A percentile compares a stretch with the other conserved stretches of the same genome.
phyloP scores from a whole-genome alignment of 2,329 filamentous ascomycete species.

The Scortechinia acanthostroma region DNA sequence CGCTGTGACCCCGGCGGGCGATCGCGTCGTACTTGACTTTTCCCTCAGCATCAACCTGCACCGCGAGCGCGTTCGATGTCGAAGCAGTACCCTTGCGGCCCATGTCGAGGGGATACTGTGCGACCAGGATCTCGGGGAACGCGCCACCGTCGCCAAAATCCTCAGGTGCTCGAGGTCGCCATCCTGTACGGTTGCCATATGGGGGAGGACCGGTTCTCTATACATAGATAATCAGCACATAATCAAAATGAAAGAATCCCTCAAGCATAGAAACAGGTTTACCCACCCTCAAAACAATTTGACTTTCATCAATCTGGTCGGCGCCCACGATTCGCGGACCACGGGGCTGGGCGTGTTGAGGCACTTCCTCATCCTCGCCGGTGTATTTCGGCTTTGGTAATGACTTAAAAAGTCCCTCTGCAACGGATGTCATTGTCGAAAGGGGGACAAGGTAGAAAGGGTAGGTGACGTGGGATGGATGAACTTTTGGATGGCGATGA shows the following conservation, averaged over 20 bases:
- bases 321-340: slow-evolving; percentile 78
- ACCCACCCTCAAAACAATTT: neutral
- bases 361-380: slow-evolving; percentile 78
- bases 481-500: too few species aligned
- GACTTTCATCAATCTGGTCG: slow-evolving; percentile 56
- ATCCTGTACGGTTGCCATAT: slow-evolving; percentile 2
- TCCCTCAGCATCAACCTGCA: slow-evolving; percentile 84
- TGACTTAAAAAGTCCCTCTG: slow-evolving; percentile 39
- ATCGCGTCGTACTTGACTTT: slow-evolving; percentile 97
- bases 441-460: too few species aligned
- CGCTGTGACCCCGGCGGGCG: slow-evolving; percentile 78
- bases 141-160: slow-evolving; percentile 95
- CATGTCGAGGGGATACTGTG: slow-evolving; percentile 94
- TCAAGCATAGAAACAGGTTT: neutral
- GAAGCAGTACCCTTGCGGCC: slow-evolving; percentile 65
- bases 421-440: slow-evolving; percentile 46
- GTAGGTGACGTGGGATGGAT: too few species aligned
- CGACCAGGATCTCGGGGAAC: slow-evolving; percentile 87
- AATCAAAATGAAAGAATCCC: neutral
- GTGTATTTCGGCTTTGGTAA: slow-evolving; percentile 87
- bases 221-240: neutral
- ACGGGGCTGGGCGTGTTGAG: slow-evolving; percentile 48
- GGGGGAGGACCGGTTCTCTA: slow-evolving; percentile 1
- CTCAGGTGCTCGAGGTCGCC: slow-evolving; percentile 66
- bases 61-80: slow-evolving; percentile 79